These are phyloP conservation scores for Chytriomyces sp. DNA, from an alignment of 192 early-diverging fungal species.

Conservation along the genomic window DNA sequence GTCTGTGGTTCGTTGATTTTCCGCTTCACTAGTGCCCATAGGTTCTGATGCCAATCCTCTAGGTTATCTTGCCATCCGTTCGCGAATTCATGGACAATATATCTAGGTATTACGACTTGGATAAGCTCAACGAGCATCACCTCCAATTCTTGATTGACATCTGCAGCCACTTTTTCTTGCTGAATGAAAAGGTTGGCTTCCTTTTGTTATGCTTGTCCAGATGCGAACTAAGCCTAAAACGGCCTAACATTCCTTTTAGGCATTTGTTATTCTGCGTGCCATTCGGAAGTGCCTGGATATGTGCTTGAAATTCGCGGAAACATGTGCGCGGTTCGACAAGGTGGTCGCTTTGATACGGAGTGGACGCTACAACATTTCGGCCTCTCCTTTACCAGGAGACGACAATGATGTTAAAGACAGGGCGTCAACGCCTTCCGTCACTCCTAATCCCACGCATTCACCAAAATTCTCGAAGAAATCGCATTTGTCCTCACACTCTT, in stretches of 20 bases:
- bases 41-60: not conserved
- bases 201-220: not conserved
- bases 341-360: not conserved
- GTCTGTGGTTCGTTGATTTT: not conserved
- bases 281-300: conserved; percentile 27
- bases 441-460: not conserved
- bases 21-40: not conserved
- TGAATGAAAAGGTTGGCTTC: conserved; percentile 25
- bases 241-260: not conserved
- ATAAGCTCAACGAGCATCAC: conserved; percentile 8
- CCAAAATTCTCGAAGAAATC: not conserved
- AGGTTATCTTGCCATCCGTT: conserved; percentile 22
- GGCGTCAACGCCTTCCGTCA: not conserved
- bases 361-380: not conserved
- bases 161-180: conserved; percentile 26
- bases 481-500: not conserved
- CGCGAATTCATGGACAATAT: not conserved
- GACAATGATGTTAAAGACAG: not conserved
- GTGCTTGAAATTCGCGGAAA: conserved; percentile 25
- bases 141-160: conserved; percentile 15
- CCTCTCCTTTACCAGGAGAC: not conserved
- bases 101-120: conserved; percentile 7
- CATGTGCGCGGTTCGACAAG: conserved; percentile 13
- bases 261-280: conserved; percentile 7
- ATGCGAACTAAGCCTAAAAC: not conserved